phyloP scores from a whole-genome alignment of 306 rosid species.

The Lablab purpureus region DNA sequence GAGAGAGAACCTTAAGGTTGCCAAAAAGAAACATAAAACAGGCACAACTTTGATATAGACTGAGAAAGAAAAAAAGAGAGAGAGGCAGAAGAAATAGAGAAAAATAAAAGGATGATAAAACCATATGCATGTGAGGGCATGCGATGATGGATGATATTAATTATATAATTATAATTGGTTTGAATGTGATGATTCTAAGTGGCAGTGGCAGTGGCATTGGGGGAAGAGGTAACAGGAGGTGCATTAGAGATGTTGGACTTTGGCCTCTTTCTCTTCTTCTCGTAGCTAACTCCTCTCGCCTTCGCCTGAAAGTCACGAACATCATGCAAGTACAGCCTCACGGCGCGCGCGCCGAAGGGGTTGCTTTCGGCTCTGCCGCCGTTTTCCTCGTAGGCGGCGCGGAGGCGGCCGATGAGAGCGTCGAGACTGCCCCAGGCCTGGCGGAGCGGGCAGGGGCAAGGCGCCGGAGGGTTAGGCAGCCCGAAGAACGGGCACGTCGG shows the following conservation, averaged over 20 bases:
- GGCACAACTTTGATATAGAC: neutral
- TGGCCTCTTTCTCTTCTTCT: constrained; percentile 90
- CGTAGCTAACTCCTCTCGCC: constrained; percentile 90
- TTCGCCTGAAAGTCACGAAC: constrained; percentile 93
- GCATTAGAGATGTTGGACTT: constrained; percentile 47
- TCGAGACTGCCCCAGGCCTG: constrained; percentile 99
- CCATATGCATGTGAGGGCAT: neutral
- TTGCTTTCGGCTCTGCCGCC: constrained; percentile 69
- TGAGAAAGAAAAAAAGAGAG: neutral
- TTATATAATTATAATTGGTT: too few relatives aligned
- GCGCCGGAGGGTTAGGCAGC: constrained; percentile 80
- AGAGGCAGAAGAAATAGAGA: neutral
- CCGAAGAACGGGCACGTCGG: constrained; percentile 90
- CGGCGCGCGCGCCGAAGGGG: constrained; percentile 79
- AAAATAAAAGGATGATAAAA: neutral
- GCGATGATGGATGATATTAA: neutral
- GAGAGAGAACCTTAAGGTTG: constrained; percentile 1
- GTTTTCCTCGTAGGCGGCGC: constrained; percentile 91
- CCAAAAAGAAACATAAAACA: constrained; percentile 4
- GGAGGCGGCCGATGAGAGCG: constrained; percentile 92
- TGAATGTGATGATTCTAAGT: neutral
- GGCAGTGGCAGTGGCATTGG: neutral
- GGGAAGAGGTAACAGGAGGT: neutral
- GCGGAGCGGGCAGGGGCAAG: constrained; percentile 91
- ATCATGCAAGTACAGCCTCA: constrained; percentile 80